Conservation (phyloP, 2,329 filamentous ascomycete genomes). For the Hypoxylon sp. region DNA sequence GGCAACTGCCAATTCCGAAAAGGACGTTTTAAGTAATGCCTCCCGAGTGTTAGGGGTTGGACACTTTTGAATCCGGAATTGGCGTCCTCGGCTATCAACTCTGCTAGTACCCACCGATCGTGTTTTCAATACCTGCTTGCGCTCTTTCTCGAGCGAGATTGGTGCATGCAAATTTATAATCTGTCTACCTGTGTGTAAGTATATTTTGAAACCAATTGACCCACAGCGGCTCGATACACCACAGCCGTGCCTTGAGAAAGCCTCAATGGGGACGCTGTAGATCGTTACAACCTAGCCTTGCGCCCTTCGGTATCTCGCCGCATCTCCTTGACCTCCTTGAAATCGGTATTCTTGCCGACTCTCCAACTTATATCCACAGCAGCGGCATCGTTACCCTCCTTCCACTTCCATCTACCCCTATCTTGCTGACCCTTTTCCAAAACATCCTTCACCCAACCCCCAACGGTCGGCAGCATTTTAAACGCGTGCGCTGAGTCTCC, state of each 20-base stretch:
- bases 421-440: slow-evolving; percentile 62
- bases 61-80: not conserved
- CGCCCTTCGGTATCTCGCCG: slow-evolving; percentile 17
- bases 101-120: not conserved
- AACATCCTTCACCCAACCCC: slow-evolving; percentile 66
- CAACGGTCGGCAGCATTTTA: slow-evolving; percentile 74
- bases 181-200: not conserved
- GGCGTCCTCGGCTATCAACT: not conserved
- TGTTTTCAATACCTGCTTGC: not conserved
- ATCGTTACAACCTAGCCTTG: slow-evolving; percentile 21
- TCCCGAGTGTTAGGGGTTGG: not conserved
- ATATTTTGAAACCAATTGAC: not conserved
- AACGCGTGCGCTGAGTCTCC: slow-evolving; percentile 75
- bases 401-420: slow-evolving; percentile 68
- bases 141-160: not conserved
- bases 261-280: not conserved
- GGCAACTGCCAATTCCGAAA: not conserved
- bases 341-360: slow-evolving; percentile 52
- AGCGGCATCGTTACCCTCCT: slow-evolving; percentile 51
- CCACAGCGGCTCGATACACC: not conserved
- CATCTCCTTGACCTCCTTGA: slow-evolving; percentile 44
- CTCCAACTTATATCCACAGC: slow-evolving; percentile 57
- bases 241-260: no score
- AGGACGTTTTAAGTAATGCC: not conserved
- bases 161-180: not conserved